Percentiles rank a stretch among this genome's conserved stretches.
These are phyloP conservation scores for Plasmodium gonderi DNA, from an alignment of 169 alveolate genomes.

Conservation along the genomic window DNA sequence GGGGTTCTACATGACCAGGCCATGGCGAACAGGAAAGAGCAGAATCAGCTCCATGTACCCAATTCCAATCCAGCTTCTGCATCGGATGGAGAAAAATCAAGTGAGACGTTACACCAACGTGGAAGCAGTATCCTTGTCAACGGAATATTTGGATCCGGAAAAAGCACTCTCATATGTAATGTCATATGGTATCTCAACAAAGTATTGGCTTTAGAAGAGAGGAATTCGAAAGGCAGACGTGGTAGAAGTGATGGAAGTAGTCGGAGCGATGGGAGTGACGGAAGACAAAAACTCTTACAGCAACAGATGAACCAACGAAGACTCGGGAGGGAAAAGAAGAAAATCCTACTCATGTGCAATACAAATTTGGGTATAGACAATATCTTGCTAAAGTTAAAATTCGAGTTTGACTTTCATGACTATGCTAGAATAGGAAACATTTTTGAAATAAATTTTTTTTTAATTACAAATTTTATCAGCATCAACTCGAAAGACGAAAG, in stretches of 20 bases:
- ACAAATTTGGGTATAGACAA: constrained; percentile 46
- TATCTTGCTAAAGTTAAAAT: constrained; percentile 30
- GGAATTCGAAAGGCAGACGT: not conserved
- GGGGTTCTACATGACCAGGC: too few species aligned
- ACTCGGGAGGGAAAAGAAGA: not conserved
- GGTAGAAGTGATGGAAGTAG: not conserved
- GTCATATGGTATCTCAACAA: constrained; percentile 12
- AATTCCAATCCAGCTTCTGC: too few species aligned
- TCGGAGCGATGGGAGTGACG: not conserved
- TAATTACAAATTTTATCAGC: constrained; percentile 48
- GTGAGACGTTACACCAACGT: not conserved
- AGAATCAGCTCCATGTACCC: too few species aligned
- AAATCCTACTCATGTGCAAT: constrained; percentile 49
- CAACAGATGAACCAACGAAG: not conserved
- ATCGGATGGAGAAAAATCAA: too few species aligned
- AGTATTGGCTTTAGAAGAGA: constrained; percentile 20
- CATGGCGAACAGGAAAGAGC: not conserved
- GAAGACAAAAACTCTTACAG: not conserved
- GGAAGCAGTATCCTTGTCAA: constrained; percentile 29
- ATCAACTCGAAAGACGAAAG: constrained; percentile 18
- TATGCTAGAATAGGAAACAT: constrained; percentile 56
- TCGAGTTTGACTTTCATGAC: constrained; percentile 46
- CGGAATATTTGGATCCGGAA: constrained; percentile 65
- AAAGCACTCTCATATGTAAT: constrained; percentile 52
- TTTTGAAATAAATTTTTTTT: constrained; percentile 23